Base-by-base conservation (phyloP, 208 protist species). In the Leptomonas seymouri region DNA sequence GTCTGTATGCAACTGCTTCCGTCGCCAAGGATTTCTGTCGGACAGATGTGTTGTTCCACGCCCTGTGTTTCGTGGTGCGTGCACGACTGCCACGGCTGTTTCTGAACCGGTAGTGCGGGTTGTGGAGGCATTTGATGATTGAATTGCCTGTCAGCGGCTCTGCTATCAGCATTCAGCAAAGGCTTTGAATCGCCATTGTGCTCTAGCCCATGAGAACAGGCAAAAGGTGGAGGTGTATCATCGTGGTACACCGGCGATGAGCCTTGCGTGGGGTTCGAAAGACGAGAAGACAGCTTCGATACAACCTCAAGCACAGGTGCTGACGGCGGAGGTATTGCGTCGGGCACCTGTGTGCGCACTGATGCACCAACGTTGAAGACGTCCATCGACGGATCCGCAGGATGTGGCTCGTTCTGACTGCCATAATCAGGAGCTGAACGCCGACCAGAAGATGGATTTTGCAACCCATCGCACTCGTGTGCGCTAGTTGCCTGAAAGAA, bases 381-480 rank as follows among this genome's bases (percentile, higher is more conserved):
- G 27, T 16, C 15, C 7, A 8, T n/a, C n/a, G 60, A 11, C 25
- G 60, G 60, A 18, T 65, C n/a, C 0, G 60, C 60, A 46, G 53
- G 55, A n/a, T 46, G 60, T 18, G 60, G 60, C 3, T 1, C 60
- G 46, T 65, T 44, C 3, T n/a, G 46, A n/a, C 9, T 44, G 18
- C 60, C 42, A 0, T 44, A 1, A 2, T 55, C 45, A 8, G n/a
- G 30, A 5, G 30, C 60, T 18, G 46, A 23, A 25, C 16, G 46
- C 6, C 46, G 60, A 21, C 28, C n/a, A 18, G 44, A 46, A 28
- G 55, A 9, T 31, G 60, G 60, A 21, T 53, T 65, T 12, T 44
- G 60, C 46, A 65, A 25, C 4, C 60, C 45, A 5, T 46, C 60
- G 60, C 55, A n/a, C 28, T 41, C 18, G 30, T 53, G 31, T 1